Evolutionary conservation across 2,329 filamentous ascomycete genomes (phyloP), one percentile per base, ranked within the genome.

Genomic region (Fusarium lyarnte): DNA sequence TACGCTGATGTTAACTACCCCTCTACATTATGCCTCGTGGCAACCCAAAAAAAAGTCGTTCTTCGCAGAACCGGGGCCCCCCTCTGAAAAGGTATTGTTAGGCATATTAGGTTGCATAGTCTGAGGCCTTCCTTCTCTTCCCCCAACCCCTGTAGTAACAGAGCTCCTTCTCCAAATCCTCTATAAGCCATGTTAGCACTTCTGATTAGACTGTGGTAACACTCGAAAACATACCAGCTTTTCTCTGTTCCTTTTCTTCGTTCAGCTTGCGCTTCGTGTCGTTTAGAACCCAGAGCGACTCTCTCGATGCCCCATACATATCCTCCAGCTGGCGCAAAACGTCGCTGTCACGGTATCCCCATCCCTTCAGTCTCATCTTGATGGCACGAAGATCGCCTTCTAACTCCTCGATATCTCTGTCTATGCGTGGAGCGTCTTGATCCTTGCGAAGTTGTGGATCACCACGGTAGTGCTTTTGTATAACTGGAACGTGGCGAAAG

Each of bases 11-110:
- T 35, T 21, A 11, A 8, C 4, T 14, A 6, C 2, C 47, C 3
- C 8, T 14, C 31, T 2, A 8, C 12, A 11, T 3, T 0, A 6
- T 35, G 6, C 0, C 17, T 35, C 4, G 8, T 25, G 7, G n/a
- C 17, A 21, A 25, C n/a, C n/a, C n/a, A 17, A 3, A 51, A 35
- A 6, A 51, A 35, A 11, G 12, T 8, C 4, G 25, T 35, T 35
- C 12, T 19, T 35, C n/a, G 12, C 12, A 51, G 2, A 35, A 8
- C 12, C 35, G n/a, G 1, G 2, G 11, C 11, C 9, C 21, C 16
- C 12, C 27, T 29, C 17, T 14, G 47, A 8, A 35, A 12, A 14
- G 17, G 11, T 4, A 51, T 25, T 6, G 2, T 9, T 23, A 21
- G n/a, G 47, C 47, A 25, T 1, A 2, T 35, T 11, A 45, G 5